phyloP scores from a whole-genome alignment of 495 filamentous ascomycete genomes.

The Podospora anserina region DNA sequence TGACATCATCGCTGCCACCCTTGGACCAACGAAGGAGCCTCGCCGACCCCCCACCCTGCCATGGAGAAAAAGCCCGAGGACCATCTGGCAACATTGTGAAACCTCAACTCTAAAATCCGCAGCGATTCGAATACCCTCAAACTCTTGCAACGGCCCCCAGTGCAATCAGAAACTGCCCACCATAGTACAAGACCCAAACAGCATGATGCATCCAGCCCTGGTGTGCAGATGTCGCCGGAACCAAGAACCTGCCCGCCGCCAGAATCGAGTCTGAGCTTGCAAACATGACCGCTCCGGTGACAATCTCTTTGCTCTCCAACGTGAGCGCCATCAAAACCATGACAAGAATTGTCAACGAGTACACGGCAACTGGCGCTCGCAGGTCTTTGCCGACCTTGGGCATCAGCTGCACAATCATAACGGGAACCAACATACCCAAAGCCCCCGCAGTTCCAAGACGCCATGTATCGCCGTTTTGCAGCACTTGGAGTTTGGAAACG shows the following conservation, averaged over 20 bases:
- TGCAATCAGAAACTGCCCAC: conserved; percentile 31
- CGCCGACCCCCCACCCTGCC: background rate
- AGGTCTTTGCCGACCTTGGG: conserved; percentile 35
- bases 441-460: conserved; percentile 6
- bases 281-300: conserved; percentile 28
- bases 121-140: background rate
- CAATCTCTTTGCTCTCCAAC: conserved; percentile 13
- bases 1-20: conserved; percentile 2
- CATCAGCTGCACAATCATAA: conserved; percentile 21
- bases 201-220: conserved; percentile 27
- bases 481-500: background rate
- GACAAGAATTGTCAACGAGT: conserved; percentile 49
- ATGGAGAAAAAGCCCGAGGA: background rate
- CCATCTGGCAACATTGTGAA: background rate
- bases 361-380: conserved; percentile 50
- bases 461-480: conserved; percentile 3
- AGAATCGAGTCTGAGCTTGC: conserved; percentile 28
- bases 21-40: conserved; percentile 3
- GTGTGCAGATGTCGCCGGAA: conserved; percentile 9
- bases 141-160: conserved; percentile 15
- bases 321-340: conserved; percentile 28
- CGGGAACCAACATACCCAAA: conserved; percentile 9
- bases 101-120: background rate
- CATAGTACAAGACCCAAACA: conserved; percentile 33
- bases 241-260: conserved; percentile 26